Evolutionary conservation across 257 asterid species (phyloP).

Genomic region (Solanum pennellii): DNA sequence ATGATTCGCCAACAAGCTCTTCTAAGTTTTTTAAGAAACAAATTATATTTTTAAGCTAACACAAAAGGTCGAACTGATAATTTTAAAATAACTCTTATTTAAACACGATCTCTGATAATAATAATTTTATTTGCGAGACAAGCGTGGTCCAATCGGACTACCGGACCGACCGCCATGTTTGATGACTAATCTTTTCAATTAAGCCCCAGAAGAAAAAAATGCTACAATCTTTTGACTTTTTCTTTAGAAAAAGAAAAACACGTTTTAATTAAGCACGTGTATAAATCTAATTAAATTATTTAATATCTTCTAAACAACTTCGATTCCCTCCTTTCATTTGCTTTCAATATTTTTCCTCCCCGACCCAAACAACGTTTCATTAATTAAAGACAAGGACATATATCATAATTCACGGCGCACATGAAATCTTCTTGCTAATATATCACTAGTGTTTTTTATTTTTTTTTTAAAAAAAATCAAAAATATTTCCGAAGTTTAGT

Average conservation of each 20-base stretch:
- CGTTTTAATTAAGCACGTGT: not conserved
- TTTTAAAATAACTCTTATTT: no score
- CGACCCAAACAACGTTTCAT: not conserved
- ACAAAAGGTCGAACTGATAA: fast-evolving
- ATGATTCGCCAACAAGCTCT: not conserved
- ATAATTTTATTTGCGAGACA: not conserved
- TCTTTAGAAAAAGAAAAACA: not conserved
- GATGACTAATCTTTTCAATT: not conserved
- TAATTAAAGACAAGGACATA: not conserved
- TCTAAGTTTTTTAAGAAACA: no score
- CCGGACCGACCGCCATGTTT: not conserved
- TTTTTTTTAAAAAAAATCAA: not conserved
- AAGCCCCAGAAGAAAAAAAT: not conserved
- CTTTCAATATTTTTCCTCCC: not conserved
- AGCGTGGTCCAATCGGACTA: not conserved
- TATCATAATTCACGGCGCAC: not conserved
- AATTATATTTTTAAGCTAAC: no score
- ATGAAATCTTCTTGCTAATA: not conserved
- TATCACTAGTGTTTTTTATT: not conserved
- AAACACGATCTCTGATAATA: not conserved
- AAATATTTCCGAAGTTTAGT: not conserved
- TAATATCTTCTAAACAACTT: not conserved
- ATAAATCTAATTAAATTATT: not conserved
- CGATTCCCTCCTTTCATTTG: not conserved
- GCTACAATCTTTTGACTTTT: not conserved